Evolutionary conservation across 148 eudicot genomes (phyloP).

Genomic region (Fallopia convolvulus): DNA sequence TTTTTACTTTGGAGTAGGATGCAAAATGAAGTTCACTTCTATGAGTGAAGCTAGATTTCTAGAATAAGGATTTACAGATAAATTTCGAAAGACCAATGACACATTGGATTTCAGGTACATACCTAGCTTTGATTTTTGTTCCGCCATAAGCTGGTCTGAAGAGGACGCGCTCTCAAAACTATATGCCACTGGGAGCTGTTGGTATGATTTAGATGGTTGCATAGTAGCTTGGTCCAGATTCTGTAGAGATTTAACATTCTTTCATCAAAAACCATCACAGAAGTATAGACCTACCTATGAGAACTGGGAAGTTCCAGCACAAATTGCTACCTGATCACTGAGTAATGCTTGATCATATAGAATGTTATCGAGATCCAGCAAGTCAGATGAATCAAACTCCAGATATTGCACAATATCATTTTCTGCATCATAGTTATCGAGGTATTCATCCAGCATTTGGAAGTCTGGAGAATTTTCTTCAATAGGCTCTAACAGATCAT

Average conservation of each 20-base stretch:
- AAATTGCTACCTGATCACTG: slow-evolving; percentile 32
- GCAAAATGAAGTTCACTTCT: not conserved
- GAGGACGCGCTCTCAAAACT: slow-evolving; percentile 35
- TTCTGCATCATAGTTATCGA: slow-evolving; percentile 35
- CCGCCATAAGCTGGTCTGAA: slow-evolving; percentile 30
- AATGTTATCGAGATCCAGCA: slow-evolving; percentile 23
- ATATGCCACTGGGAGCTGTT: slow-evolving; percentile 21
- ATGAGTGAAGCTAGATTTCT: not conserved
- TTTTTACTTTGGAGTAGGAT: not conserved
- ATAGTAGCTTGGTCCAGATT: slow-evolving; percentile 18
- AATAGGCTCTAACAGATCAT: slow-evolving; percentile 43
- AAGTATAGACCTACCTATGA: not conserved
- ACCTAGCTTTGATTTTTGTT: slow-evolving; percentile 39
- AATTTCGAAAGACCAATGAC: not conserved
- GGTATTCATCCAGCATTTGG: slow-evolving; percentile 45
- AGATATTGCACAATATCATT: slow-evolving; percentile 32
- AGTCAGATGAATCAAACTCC: slow-evolving; percentile 30
- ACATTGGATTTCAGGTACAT: not conserved
- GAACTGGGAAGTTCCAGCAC: not conserved
- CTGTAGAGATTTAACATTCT: slow-evolving; percentile 24
- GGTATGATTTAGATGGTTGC: slow-evolving; percentile 27
- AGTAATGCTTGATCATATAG: slow-evolving; percentile 30
- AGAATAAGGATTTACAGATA: not conserved
- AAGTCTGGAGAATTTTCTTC: slow-evolving; percentile 34
- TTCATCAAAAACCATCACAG: not conserved